These are phyloP conservation scores for Trichoderma cornu-damae DNA, from an alignment of 2,329 filamentous ascomycete genomes.

Conservation along the genomic window DNA sequence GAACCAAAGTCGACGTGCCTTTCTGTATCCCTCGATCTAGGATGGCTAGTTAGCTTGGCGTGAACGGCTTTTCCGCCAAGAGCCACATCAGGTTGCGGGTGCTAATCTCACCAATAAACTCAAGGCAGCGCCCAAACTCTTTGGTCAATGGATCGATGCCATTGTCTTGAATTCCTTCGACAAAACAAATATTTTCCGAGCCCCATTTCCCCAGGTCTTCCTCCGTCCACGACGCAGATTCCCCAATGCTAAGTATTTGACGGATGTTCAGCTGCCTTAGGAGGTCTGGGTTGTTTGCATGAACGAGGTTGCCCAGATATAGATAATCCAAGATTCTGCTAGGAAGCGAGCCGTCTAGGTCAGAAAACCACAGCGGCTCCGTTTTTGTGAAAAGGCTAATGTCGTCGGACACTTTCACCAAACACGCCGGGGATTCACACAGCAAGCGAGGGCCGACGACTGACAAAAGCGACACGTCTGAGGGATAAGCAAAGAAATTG, in stretches of 20 bases:
- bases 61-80: background rate
- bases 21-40: conserved; percentile 72
- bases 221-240: conserved; percentile 75
- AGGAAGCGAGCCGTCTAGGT: conserved; percentile 84
- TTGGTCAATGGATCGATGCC: conserved; percentile 87
- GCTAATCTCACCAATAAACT: conserved; percentile 75
- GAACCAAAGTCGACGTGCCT: conserved; percentile 82
- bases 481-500: conserved; percentile 95
- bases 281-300: conserved; percentile 89
- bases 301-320: conserved; percentile 88
- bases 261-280: conserved; percentile 74
- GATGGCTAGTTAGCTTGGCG: background rate
- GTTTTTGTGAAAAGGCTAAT: conserved; percentile 49
- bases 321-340: conserved; percentile 88
- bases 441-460: conserved; percentile 72
- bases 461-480: conserved; percentile 78
- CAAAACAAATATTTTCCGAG: conserved; percentile 68
- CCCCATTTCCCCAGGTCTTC: conserved; percentile 69
- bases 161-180: conserved; percentile 91
- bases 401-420: conserved; percentile 47
- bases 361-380: conserved; percentile 74
- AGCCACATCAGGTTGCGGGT: background rate
- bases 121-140: conserved; percentile 78
- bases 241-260: conserved; percentile 87
- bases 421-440: conserved; percentile 57